Evolutionary conservation across 2,329 filamentous ascomycete genomes (phyloP).

Genomic region (Colletotrichum euphorbiae): DNA sequence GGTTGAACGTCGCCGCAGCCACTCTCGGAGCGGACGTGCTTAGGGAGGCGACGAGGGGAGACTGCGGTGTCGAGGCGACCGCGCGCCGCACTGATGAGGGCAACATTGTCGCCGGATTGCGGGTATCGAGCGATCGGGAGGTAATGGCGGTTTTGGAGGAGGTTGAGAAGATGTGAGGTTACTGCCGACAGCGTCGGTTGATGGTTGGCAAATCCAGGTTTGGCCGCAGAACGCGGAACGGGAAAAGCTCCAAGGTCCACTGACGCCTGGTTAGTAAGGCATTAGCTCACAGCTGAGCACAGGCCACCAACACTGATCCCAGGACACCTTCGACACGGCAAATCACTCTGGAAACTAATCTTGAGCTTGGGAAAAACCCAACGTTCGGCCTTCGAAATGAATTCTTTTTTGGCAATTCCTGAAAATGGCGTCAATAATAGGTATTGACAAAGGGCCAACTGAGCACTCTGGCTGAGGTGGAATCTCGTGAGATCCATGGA

Average conservation of each 20-base stretch:
- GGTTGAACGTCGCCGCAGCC: slow-evolving; percentile 48
- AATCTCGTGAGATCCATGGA: background rate
- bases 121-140: slow-evolving; percentile 28
- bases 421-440: slow-evolving; percentile 10
- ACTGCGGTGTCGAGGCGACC: slow-evolving; percentile 59
- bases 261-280: slow-evolving; percentile 37
- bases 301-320: slow-evolving; percentile 16
- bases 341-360: slow-evolving; percentile 4
- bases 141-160: slow-evolving; percentile 9
- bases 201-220: slow-evolving; percentile 48
- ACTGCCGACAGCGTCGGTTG: slow-evolving; percentile 50
- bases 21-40: slow-evolving; percentile 55
- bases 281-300: slow-evolving; percentile 4
- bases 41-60: slow-evolving; percentile 57
- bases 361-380: slow-evolving; percentile 22
- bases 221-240: slow-evolving; percentile 49
- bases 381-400: background rate
- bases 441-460: background rate
- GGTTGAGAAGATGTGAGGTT: slow-evolving; percentile 22
- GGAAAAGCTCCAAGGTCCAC: slow-evolving; percentile 49
- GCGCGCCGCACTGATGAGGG: slow-evolving; percentile 68
- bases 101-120: slow-evolving; percentile 53
- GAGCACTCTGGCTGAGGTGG: no score
- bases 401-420: slow-evolving; percentile 2
- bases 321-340: background rate